Base-by-base conservation (phyloP, 164 flowering plant genomes). In the Cinnamomum chago region DNA sequence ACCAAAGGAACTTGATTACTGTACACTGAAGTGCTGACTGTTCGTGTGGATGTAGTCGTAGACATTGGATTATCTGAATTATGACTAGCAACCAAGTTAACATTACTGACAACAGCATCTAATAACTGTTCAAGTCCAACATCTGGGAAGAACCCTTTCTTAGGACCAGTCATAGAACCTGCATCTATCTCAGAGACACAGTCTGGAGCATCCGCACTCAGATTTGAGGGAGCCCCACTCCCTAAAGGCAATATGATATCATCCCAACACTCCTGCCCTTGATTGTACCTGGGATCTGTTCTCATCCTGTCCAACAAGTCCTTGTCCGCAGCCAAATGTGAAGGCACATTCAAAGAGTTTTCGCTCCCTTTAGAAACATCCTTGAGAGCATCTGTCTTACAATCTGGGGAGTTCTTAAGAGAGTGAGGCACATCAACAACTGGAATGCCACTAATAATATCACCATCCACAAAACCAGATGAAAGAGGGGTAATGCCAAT, bases 81-180 rank as follows among this genome's bases (percentile, higher is more conserved):
- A 50, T 84, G 82, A 64, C 70, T 82, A 35, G 81, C 65, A 67
- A 75, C 50, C 50, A 79, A 73, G 67, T 27, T 76, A 33, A 85
- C 70, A 78, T 55, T 75, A 64, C 82, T 71, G 72, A 70, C 55
- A 74, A 50, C 73, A 79, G 84, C 86, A 64, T 76, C 80, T 55
- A 92, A 72, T 74, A 90, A 76, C 60, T 88, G 86, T 71, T 88
- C 84, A 10, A 89, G 77, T 64, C 96, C 92, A 72, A 84, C 71
- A 73, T 91, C 88, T 2, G 92, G 79, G 75, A 88, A 90, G 20
- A 92, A 79, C n/a, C 87, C 90, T 77, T 86, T 86, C 58, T 80
- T 72, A 2, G 84, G 73, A 52, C 58, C 78, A 74, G 76, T 25
- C 64, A 25, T 70, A 65, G 86, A 75, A 47, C 75, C 76, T 68